Evolutionary conservation across 2,329 filamentous ascomycete species (phyloP).

Genomic region (Colletotrichum zoysiae): DNA sequence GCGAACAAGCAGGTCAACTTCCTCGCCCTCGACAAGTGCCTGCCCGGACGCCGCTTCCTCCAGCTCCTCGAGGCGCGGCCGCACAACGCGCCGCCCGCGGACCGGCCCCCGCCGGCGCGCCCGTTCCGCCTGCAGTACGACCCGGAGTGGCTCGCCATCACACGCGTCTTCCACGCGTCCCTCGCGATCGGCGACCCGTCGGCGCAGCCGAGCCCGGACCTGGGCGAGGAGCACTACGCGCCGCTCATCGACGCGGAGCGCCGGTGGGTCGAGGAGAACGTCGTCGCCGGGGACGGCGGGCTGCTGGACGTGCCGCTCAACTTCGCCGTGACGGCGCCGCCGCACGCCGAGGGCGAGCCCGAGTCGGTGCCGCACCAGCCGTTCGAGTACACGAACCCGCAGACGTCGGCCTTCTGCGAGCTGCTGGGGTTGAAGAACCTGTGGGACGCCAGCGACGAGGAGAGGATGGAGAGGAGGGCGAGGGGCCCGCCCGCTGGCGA

Average conservation of each 20-base stretch:
- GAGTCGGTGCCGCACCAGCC: conserved; percentile 74
- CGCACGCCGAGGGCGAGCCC: conserved; percentile 70
- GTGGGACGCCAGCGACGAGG: conserved; percentile 79
- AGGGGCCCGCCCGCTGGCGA: conserved; percentile 65
- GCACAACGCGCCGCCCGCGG: conserved; percentile 33
- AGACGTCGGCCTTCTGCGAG: conserved; percentile 85
- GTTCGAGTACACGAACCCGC: conserved; percentile 86
- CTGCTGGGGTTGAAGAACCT: conserved; percentile 82
- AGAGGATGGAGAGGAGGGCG: conserved; percentile 70
- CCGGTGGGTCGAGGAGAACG: conserved; percentile 83
- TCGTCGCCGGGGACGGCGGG: conserved; percentile 74
- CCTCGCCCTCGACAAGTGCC: conserved; percentile 91
- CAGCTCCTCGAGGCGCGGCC: conserved; percentile 78
- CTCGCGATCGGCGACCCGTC: conserved; percentile 73
- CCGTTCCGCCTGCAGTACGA: conserved; percentile 82
- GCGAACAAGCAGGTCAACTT: conserved; percentile 85
- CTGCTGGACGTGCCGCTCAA: conserved; percentile 82
- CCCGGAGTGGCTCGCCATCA: conserved; percentile 95
- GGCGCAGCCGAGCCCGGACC: conserved; percentile 67
- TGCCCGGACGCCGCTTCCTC: conserved; percentile 83
- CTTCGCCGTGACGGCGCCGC: conserved; percentile 81
- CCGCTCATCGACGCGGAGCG: conserved; percentile 77
- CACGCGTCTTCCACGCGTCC: conserved; percentile 79
- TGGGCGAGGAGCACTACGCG: conserved; percentile 77
- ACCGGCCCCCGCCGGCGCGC: conserved; percentile 47